Evolutionary conservation across 2,329 filamentous ascomycete species (phyloP), one percentile per base, ranked within the genome.

Genomic region (Fusarium keratoplasticum): DNA sequence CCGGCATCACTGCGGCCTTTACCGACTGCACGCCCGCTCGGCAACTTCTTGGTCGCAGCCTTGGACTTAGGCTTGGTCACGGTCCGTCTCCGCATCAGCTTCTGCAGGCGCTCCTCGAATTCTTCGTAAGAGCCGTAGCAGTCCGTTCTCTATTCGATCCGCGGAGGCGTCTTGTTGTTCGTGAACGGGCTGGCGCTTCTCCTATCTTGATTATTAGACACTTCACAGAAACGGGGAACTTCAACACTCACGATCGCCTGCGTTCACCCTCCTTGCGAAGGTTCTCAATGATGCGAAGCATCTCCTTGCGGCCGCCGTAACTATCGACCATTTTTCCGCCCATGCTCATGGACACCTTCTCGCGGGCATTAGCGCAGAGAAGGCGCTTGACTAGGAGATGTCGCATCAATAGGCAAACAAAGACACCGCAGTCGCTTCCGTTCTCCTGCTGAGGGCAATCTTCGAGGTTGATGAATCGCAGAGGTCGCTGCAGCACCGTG

Each of bases 321-420:
- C 95, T 94, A 84, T 98, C 94, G 60, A 98, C 92, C 79, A 93
- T 89, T 81, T 95, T 95, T 27, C 94, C 94, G 6, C 89, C 91
- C 89, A 98, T 93, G 79, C 94, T 96, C 96, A 99, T 98, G 71
- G 92, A 95, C 14, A 98, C 93, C 84, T 97, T 98, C 82, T 96
- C 91, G 71, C 90, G 90, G 4, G 93, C 92, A 79, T 95, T 93
- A 10, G 94, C 95, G 75, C 89, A 90, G 67, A 99, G 85, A 27
- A 99, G 87, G 66, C 94, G 88, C 83, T 95, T 95, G 60, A 98
- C 87, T 20, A 99, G 88, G n/a, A 99, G 85, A 83, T 98, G 94
- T 58, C 95, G 91, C 95, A 99, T 99, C 71, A 96, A 89, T 74
- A 98, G 89, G 82, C 96, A 98, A 4, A 99, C 96, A 82, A 95